Base-by-base conservation (phyloP, 2,329 filamentous ascomycete species). In the Penicillium sp. region DNA sequence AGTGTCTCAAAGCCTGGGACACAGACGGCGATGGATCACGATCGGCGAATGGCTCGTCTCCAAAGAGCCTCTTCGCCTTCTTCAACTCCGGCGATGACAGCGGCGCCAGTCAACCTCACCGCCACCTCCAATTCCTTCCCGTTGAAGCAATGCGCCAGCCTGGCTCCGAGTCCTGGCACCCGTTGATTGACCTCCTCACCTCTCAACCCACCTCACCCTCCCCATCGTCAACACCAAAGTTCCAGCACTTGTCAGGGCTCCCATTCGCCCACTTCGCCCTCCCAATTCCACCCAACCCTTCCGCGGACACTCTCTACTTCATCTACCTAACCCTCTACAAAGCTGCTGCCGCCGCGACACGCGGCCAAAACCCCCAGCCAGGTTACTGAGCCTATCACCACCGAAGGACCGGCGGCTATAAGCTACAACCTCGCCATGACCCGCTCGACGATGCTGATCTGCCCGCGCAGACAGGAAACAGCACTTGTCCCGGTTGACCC, bases 381-480 rank as follows among this genome's bases (percentile, higher is more conserved):
- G 38, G 47, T 47, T 5, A 30, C 51, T 3, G 45, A 42, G 35
- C 68, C 38, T 11, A 63, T 14, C 56, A 35, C 49, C 4, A 62
- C 56, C 1, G 64, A 69, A 42, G 78, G 75, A 1, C 70, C 73
- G 2, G 69, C 77, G 0, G 72, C 74, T 0, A 78, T 84, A 42
- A 83, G 80, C 66, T 84, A 85, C 65, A 85, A 84, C 55, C 72
- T 84, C 2, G 81, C 79, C 9, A 80, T 84, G 76, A 84, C 81
- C 0, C 75, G 74, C 3, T 67, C 72, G 1, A 74, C 71, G 7
- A 83, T 85, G 79, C 76, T 79, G 49, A 78, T 85, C 18, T 75
- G 78, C 34, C 81, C 81, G 3, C 70, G 82, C 51, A 70, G 70
- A 36, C 72, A 67, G 18, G 81, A 82, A 60, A 74, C 73, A 9